Percentiles rank a stretch among this genome's conserved stretches.
Evolutionary conservation across 768 basidiomycete species (phyloP).

Genomic region (Boletus vinaceobasis): DNA sequence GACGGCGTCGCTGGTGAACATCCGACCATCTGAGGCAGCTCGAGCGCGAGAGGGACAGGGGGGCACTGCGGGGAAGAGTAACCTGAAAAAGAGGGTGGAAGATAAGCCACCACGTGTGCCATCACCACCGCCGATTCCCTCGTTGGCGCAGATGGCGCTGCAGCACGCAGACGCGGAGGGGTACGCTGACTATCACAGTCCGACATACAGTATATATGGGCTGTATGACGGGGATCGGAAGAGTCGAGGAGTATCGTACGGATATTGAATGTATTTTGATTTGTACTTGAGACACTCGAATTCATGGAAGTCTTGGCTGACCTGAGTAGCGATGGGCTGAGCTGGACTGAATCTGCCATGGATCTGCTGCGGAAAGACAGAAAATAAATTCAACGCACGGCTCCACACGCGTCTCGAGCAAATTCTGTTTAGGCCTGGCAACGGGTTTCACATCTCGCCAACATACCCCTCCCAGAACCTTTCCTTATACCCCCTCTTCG

Average conservation of each 20-base stretch:
- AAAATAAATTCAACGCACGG: constrained; percentile 8
- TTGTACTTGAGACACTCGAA: constrained; percentile 6
- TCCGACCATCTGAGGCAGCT: constrained; percentile 24
- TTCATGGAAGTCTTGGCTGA: too few relatives aligned
- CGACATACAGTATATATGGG: constrained; percentile 81
- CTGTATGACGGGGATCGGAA: constrained; percentile 64
- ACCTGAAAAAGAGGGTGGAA: constrained; percentile 35
- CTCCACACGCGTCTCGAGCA: not conserved
- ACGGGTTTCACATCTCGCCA: not conserved
- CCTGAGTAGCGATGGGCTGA: too few relatives aligned
- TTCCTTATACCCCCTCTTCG: constrained; percentile 25
- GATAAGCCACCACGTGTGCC: constrained; percentile 78
- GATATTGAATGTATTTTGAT: constrained; percentile 17
- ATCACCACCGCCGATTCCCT: constrained; percentile 70
- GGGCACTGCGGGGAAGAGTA: constrained; percentile 18
- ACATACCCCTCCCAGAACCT: constrained; percentile 7
- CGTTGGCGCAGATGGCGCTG: constrained; percentile 71
- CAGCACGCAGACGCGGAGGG: constrained; percentile 59
- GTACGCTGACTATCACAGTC: constrained; percentile 67
- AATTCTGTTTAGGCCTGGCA: not conserved
- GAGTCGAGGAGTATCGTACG: constrained; percentile 35
- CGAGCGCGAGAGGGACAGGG: constrained; percentile 27
- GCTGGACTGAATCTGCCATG: too few relatives aligned
- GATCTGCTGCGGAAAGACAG: constrained; percentile 18
- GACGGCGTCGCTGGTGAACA: constrained; percentile 31